These are phyloP conservation scores for Atkinsonella hypoxylon DNA, from an alignment of 2,329 filamentous ascomycete genomes.

Conservation along the genomic window DNA sequence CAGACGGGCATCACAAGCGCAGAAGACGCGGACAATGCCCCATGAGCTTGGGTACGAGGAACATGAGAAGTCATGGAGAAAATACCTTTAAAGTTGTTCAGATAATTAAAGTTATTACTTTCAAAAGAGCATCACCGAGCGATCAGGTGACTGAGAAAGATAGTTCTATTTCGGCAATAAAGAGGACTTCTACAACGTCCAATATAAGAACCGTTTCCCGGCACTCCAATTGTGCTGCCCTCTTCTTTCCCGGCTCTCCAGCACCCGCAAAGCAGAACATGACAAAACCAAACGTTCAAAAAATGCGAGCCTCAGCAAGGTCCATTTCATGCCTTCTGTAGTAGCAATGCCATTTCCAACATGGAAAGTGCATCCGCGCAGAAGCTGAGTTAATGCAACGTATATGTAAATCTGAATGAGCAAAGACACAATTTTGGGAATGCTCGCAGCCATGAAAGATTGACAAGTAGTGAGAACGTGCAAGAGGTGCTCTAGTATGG, in stretches of 20 bases:
- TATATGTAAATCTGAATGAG: neutral
- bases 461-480: neutral
- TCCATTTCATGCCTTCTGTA: neutral
- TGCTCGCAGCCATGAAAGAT: neutral
- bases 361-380: neutral
- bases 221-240: slow-evolving; percentile 5
- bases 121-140: slow-evolving; percentile 7
- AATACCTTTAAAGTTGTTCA: neutral
- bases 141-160: slow-evolving; percentile 6
- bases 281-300: neutral
- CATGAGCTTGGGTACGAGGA: neutral
- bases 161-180: slow-evolving; percentile 4
- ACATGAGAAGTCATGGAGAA: neutral
- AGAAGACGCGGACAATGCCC: no score
- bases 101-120: neutral
- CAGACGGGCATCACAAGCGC: no score
- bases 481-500: neutral
- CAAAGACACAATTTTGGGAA: neutral
- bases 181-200: neutral
- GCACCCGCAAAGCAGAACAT: neutral
- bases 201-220: neutral
- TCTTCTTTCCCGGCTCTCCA: neutral
- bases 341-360: neutral
- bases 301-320: neutral
- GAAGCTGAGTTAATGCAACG: neutral